These are phyloP conservation scores for Yamadazyma dushanensis DNA, from an alignment of 1,139 yeast genomes.

Conservation along the genomic window DNA sequence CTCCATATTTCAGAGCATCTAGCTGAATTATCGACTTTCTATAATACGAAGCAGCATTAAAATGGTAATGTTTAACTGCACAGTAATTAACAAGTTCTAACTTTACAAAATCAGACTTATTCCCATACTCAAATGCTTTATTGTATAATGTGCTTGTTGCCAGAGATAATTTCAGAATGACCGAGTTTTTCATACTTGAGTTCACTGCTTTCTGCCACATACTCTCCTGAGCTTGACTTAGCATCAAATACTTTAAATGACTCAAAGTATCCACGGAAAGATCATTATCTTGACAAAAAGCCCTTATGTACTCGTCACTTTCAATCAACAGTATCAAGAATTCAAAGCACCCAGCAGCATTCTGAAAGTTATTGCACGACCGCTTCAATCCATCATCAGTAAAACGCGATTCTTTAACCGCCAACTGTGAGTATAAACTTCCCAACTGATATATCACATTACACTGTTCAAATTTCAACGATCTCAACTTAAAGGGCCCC, in stretches of 20 bases:
- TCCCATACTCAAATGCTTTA: slow-evolving; percentile 44
- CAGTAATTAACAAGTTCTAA: slow-evolving; percentile 68
- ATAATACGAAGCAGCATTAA: slow-evolving; percentile 67
- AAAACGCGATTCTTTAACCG: slow-evolving; percentile 40
- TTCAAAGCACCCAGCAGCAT: slow-evolving; percentile 69
- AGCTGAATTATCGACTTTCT: slow-evolving; percentile 55
- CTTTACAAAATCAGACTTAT: slow-evolving; percentile 51
- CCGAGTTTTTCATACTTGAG: slow-evolving; percentile 57
- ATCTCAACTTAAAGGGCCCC: slow-evolving; percentile 39
- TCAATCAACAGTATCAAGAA: slow-evolving; percentile 25
- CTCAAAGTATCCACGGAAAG: slow-evolving; percentile 27
- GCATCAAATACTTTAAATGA: slow-evolving; percentile 44
- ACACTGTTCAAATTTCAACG: slow-evolving; percentile 57
- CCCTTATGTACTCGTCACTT: slow-evolving; percentile 10
- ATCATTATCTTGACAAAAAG: slow-evolving; percentile 19
- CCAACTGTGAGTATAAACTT: slow-evolving; percentile 59
- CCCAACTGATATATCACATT: slow-evolving; percentile 73
- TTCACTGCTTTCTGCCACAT: slow-evolving; percentile 75
- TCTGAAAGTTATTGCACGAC: slow-evolving; percentile 65
- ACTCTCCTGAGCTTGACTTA: slow-evolving; percentile 87
- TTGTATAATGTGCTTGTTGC: slow-evolving; percentile 63
- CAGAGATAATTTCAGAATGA: slow-evolving; percentile 62
- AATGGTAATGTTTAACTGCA: slow-evolving; percentile 59
- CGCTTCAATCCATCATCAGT: slow-evolving; percentile 58
- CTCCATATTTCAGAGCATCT: slow-evolving; percentile 60